Percentiles rank a stretch among this genome's conserved stretches.
phyloP scores from a whole-genome alignment of 73 alveolate species.

The Paramecium sonneborni region DNA sequence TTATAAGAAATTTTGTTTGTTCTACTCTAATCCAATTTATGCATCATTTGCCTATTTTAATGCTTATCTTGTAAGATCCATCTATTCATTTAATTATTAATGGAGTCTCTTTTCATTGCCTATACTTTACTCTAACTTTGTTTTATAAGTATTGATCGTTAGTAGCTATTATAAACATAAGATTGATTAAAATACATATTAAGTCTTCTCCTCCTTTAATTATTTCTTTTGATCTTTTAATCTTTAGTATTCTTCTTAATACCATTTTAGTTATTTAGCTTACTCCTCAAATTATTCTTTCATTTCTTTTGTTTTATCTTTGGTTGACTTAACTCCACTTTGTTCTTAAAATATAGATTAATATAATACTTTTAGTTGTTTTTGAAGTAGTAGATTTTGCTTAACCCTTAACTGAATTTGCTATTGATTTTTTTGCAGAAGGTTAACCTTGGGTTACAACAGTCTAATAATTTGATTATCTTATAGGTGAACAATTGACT shows the following conservation, averaged over 20 bases:
- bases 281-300: background rate
- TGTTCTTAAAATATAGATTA: background rate
- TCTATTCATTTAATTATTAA: conserved; percentile 7
- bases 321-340: background rate
- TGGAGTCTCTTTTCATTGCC: background rate
- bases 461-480: background rate
- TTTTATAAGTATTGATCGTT: background rate
- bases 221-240: background rate
- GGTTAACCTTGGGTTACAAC: background rate
- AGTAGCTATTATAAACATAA: background rate
- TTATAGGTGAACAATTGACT: background rate
- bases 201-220: background rate
- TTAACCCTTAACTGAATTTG: background rate
- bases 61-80: conserved; percentile 53
- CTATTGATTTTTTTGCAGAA: background rate
- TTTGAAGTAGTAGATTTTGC: background rate
- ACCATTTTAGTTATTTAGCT: background rate
- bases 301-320: conserved; percentile 4
- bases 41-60: conserved; percentile 43
- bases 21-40: background rate
- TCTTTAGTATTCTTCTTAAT: background rate
- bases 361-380: background rate
- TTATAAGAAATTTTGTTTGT: background rate
- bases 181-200: background rate
- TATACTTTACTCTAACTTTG: background rate